Base-by-base conservation (phyloP, 1,284 basidiomycete genomes). In the Termitomyces sp. region DNA sequence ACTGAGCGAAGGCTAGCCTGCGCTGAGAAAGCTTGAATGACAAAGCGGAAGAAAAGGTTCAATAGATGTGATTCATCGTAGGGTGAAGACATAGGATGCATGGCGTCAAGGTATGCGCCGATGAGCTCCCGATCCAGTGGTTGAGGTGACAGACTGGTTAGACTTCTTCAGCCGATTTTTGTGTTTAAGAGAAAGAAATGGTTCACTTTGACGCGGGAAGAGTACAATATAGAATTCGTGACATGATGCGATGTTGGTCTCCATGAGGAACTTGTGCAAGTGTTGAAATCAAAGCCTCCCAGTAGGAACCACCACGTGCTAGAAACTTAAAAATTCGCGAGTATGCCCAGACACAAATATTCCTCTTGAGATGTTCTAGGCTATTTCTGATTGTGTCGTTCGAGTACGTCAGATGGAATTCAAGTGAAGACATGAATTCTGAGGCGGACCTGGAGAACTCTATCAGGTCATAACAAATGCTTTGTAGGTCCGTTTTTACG, bases 211-310 rank as follows among this genome's bases (percentile, higher is more conserved):
- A 44, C 12, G 28, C 28, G 8, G 51, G 51, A 5, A 57, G 15
- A 10, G 47, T 50, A 15, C 40, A 53, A 36, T 53, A 43, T 19
- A 53, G 31, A 38, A 47, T 50, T 31, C 55, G 43, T 28, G 42
- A 53, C 38, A 53, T 43, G 48, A 53, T 17, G 5, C 55, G 42
- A 34, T 50, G 42, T 26, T 53, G 51, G n/a, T 57, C 52, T 44
- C 55, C 51, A 17, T 50, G 55, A 45, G 55, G 41, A 39, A 53
- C 51, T 24, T 46, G 26, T 39, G 50, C 55, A 5, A 52, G 51
- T 10, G 51, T 56, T 12, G 52, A 53, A n/a, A 57, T 53, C 41
- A 57, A 41, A 10, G 44, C 21, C 13, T 50, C 51, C 55, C 55
- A 42, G 8, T 40, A 53, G 12, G 9, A 28, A 13, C 42, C 21